Percentiles rank a stretch among this genome's conserved stretches.
These are phyloP conservation scores for Penicillium griseofulvum DNA, from an alignment of 2,329 filamentous ascomycete genomes.

Conservation along the genomic window DNA sequence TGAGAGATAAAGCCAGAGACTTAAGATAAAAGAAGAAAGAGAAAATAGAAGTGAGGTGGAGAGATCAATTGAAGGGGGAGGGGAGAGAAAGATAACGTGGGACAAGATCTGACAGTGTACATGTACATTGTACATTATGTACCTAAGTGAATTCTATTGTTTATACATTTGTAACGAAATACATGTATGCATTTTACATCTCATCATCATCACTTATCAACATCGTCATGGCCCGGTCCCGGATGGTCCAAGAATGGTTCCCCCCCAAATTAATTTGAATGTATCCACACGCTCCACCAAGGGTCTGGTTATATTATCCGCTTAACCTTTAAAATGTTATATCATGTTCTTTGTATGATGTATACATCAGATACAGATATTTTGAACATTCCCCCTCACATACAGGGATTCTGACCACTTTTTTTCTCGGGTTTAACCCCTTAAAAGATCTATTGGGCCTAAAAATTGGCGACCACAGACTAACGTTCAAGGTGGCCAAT, in stretches of 20 bases:
- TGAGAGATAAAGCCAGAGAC: neutral
- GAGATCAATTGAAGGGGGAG: conserved; percentile 4
- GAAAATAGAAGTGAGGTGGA: conserved; percentile 5
- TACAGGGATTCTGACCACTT: conserved; percentile 6
- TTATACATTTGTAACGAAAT: neutral
- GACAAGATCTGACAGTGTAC: conserved; percentile 10
- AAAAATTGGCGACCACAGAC: neutral
- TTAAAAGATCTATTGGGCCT: neutral
- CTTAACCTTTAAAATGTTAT: neutral
- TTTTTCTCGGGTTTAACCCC: neutral
- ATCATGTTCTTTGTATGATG: neutral
- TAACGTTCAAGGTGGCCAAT: conserved; percentile 6
- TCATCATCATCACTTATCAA: conserved; percentile 19
- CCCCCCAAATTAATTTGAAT: no score
- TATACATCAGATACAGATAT: neutral
- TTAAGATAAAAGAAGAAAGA: neutral
- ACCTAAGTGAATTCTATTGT: conserved; percentile 1
- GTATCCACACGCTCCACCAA: conserved; percentile 13
- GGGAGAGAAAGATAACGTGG: conserved; percentile 10
- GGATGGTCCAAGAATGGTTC: no score
- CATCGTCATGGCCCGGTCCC: conserved; percentile 4
- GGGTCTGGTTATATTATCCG: conserved; percentile 5
- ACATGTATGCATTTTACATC: neutral
- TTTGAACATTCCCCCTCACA: no score
- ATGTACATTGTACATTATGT: neutral